These are phyloP conservation scores for Melastoma candidum DNA, from an alignment of 441 rosid species.

Conservation along the genomic window DNA sequence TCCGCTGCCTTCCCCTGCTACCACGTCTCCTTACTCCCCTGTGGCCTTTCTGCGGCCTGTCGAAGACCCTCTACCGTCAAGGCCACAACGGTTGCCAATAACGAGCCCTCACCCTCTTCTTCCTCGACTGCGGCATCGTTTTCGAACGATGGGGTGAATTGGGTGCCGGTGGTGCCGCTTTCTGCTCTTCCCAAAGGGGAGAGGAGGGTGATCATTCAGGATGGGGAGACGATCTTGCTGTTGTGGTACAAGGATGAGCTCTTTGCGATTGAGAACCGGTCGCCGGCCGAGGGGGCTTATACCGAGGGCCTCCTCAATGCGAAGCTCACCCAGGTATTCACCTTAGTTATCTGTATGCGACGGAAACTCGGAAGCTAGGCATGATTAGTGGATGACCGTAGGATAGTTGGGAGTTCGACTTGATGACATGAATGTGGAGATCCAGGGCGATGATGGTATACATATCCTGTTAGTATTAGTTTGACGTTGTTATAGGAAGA, in stretches of 20 bases:
- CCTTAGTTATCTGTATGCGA: neutral
- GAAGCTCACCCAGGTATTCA: constrained; percentile 69
- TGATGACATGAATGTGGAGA: too few relatives aligned
- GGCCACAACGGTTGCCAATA: constrained; percentile 49
- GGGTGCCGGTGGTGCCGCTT: constrained; percentile 93
- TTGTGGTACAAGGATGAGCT: constrained; percentile 86
- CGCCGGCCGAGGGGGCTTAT: constrained; percentile 97
- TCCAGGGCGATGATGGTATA: too few relatives aligned
- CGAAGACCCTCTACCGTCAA: constrained; percentile 16
- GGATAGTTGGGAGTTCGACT: too few relatives aligned
- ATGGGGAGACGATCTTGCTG: constrained; percentile 65
- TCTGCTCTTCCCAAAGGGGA: constrained; percentile 89
- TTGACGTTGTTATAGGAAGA: too few relatives aligned
- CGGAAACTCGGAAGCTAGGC: neutral
- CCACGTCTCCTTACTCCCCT: neutral
- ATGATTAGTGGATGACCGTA: too few relatives aligned
- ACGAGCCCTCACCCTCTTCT: constrained; percentile 8
- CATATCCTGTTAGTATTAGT: too few relatives aligned
- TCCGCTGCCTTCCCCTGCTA: neutral
- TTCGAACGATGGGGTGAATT: constrained; percentile 30
- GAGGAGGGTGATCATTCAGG: constrained; percentile 78
- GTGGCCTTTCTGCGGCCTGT: too few relatives aligned
- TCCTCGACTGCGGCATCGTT: constrained; percentile 21
- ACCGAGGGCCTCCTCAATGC: constrained; percentile 87
- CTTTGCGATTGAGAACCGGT: constrained; percentile 80